These are phyloP conservation scores for Rhodotorula sp. DNA, from an alignment of 1,284 basidiomycete genomes.

Conservation along the genomic window DNA sequence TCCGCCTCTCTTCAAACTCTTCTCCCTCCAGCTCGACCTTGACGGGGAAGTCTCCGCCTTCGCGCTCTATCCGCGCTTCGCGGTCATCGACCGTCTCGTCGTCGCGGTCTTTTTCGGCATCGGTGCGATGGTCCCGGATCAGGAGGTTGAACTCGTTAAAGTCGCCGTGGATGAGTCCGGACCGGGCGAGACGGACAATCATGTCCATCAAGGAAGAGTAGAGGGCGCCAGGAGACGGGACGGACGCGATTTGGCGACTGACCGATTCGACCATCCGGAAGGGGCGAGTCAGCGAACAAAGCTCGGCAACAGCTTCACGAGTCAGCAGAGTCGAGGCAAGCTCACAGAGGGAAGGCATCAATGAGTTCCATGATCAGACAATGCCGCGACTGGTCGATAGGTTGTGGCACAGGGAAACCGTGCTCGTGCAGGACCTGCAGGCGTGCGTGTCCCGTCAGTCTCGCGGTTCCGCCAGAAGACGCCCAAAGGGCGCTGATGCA, in stretches of 20 bases:
- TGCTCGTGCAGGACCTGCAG: constrained; percentile 84
- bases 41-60: constrained; percentile 33
- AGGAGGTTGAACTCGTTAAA: constrained; percentile 99
- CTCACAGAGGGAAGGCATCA: constrained; percentile 90
- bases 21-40: constrained; percentile 34
- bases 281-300: background rate
- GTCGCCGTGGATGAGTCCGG: constrained; percentile 96
- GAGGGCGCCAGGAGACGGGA: constrained; percentile 80
- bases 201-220: constrained; percentile 94
- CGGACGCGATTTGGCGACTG: constrained; percentile 82
- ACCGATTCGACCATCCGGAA: background rate
- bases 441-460: background rate
- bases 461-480: no score
- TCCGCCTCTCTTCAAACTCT: constrained; percentile 55
- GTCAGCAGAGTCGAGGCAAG: background rate
- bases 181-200: constrained; percentile 87
- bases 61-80: constrained; percentile 22
- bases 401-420: constrained; percentile 87
- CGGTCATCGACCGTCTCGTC: constrained; percentile 40
- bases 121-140: constrained; percentile 58
- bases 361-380: constrained; percentile 95
- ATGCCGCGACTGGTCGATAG: constrained; percentile 92
- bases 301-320: constrained; percentile 58
- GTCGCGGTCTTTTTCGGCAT: constrained; percentile 40
- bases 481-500: background rate